Evolutionary conservation across 208 protist genomes (phyloP).

Genomic region (Crithidia bombi): DNA sequence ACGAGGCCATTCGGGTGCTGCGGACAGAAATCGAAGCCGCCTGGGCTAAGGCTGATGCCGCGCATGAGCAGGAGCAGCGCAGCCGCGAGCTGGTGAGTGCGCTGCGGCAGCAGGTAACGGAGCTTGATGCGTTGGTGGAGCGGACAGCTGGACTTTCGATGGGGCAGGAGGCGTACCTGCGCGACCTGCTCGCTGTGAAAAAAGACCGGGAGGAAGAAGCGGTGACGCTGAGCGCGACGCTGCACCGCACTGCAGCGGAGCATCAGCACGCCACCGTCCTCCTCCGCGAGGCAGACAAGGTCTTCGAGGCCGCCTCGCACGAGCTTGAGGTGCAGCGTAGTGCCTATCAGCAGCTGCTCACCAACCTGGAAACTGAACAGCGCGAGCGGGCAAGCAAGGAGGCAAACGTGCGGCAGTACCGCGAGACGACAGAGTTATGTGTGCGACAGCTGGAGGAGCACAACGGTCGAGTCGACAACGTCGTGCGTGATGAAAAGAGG

Average conservation of each 20-base stretch:
- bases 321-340: constrained; percentile 51
- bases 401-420: constrained; percentile 90
- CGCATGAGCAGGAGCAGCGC: constrained; percentile 96
- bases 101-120: constrained; percentile 95
- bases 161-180: constrained; percentile 95
- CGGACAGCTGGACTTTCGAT: constrained; percentile 92
- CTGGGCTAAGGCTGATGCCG: constrained; percentile 97
- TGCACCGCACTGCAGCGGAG: constrained; percentile 69
- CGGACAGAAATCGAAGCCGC: constrained; percentile 97
- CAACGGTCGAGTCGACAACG: constrained; percentile 38
- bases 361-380: constrained; percentile 67
- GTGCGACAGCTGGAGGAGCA: constrained; percentile 61
- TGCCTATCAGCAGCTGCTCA: constrained; percentile 64
- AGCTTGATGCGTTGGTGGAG: constrained; percentile 94
- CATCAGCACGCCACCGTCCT: constrained; percentile 40
- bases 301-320: constrained; percentile 20
- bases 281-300: constrained; percentile 9
- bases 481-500: constrained; percentile 49
- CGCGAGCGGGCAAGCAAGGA: constrained; percentile 86
- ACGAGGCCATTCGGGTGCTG: constrained; percentile 93
- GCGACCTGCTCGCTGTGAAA: constrained; percentile 93
- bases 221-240: constrained; percentile 64
- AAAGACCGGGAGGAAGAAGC: constrained; percentile 93
- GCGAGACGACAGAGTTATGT: constrained; percentile 64
- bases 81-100: constrained; percentile 94